These are phyloP conservation scores for Backusella sp. DNA, from an alignment of 192 early-diverging fungal genomes.

Conservation along the genomic window DNA sequence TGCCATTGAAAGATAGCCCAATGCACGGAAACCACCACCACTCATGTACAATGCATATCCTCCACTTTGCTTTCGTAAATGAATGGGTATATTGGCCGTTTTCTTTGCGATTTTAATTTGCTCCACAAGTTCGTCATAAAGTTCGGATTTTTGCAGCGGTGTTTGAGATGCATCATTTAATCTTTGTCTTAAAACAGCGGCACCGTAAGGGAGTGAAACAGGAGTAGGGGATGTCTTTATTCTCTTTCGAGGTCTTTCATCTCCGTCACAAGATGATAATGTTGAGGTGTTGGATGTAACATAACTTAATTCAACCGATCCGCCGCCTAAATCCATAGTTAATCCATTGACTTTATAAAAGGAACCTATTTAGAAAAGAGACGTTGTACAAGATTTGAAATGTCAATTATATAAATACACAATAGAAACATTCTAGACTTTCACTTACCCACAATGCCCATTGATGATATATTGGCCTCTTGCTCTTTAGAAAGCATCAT, in stretches of 20 bases:
- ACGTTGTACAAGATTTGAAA: background rate
- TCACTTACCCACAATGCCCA: slow-evolving; percentile 48
- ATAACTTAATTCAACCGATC: slow-evolving; percentile 56
- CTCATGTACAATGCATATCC: slow-evolving; percentile 49
- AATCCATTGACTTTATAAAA: slow-evolving; percentile 52
- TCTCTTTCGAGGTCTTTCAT: background rate
- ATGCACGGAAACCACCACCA: slow-evolving; percentile 54
- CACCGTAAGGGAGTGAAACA: slow-evolving; percentile 52
- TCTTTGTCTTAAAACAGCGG: slow-evolving; percentile 44
- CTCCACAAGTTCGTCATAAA: slow-evolving; percentile 32
- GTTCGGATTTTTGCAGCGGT: slow-evolving; percentile 4
- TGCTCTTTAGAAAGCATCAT: slow-evolving; percentile 41
- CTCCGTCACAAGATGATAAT: background rate
- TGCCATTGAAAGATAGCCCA: slow-evolving; percentile 56
- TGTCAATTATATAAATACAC: background rate
- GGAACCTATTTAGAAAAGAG: slow-evolving; percentile 29
- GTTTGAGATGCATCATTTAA: slow-evolving; percentile 17
- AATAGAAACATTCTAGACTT: background rate
- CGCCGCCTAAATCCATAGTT: slow-evolving; percentile 57
- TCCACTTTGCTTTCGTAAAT: slow-evolving; percentile 19
- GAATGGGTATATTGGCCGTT: slow-evolving; percentile 21
- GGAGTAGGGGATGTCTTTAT: slow-evolving; percentile 10
- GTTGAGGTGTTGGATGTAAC: slow-evolving; percentile 18
- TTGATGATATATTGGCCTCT: slow-evolving; percentile 51
- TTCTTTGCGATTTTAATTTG: slow-evolving; percentile 40